Evolutionary conservation across 2,329 filamentous ascomycete genomes (phyloP), one percentile per base, ranked within the genome.

Genomic region (Sarocladium kiliense): DNA sequence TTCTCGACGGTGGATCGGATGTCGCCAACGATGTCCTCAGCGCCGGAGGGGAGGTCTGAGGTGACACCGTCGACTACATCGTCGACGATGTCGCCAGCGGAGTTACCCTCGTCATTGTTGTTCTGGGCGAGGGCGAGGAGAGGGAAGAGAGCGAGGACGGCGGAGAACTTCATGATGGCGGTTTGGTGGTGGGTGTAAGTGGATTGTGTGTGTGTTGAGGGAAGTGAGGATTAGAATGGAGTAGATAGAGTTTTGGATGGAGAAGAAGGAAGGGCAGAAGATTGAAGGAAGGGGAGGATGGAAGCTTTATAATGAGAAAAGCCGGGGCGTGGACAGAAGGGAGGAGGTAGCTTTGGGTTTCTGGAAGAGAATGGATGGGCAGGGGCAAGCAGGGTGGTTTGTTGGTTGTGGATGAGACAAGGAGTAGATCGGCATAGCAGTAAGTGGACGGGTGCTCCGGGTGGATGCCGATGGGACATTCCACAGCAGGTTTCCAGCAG

Each of bases 101-200:
- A 54, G 58, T 56, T 54, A 23, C 39, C 39, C 18, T 44, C 39
- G 16, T 44, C 55, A 34, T 27, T 27, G 34, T 41, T 41, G 50
- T 53, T 34, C 60, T 68, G 59, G 58, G 63, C 66, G 41, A 63
- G 57, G 55, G 68, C 65, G 51, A 64, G 64, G 44, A 72, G 60
- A 59, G 50, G 50, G 50, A 53, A 53, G 36, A 65, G 62, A 55
- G 69, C 57, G 58, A 70, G 42, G 60, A 62, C 16, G 49, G 57
- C 63, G 63, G 68, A 64, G 67, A 71, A 68, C 68, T 71, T 71
- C 72, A 74, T 62, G 21, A 50, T 73, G 56, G 42, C 63, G 63
- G 50, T 41, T 53, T 21, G 58, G 56, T 47, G 60, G 41, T 59
- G 49, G 53, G 54, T 27, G n/a, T 34, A 53, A 54, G 41, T 54